Conservation (phyloP, 768 basidiomycete species). For the Suillus ampliporus region DNA sequence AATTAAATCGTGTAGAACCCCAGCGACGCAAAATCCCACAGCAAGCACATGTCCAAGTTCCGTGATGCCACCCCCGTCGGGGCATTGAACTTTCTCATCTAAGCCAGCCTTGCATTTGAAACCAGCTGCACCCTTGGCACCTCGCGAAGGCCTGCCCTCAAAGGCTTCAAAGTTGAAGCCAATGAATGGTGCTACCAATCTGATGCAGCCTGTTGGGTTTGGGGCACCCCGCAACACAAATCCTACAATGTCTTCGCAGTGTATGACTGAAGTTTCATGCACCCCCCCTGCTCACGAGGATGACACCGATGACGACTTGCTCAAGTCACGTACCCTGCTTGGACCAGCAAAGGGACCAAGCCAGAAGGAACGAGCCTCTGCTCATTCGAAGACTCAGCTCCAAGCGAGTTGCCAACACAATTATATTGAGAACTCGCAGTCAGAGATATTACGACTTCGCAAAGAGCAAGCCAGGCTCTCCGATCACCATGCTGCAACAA, state of each 20-base stretch:
- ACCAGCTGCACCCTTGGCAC: not conserved
- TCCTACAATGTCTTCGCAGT: not conserved
- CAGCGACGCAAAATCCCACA: not conserved
- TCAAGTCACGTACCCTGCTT: not conserved
- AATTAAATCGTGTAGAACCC: not conserved
- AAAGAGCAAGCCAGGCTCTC: too few relatives aligned
- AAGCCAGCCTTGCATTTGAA: not conserved
- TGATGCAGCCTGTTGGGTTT: not conserved
- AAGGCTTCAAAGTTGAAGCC: not conserved
- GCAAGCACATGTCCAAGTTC: not conserved
- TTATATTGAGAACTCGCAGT: too few relatives aligned
- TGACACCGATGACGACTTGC: not conserved
- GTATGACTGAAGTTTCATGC: not conserved
- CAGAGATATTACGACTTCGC: too few relatives aligned
- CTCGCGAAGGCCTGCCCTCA: not conserved
- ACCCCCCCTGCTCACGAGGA: not conserved
- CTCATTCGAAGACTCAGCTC: not conserved
- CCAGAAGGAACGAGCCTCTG: not conserved
- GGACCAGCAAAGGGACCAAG: not conserved
- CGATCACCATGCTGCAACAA: too few relatives aligned
- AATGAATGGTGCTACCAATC: not conserved
- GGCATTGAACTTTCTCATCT: not conserved
- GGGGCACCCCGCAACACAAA: not conserved
- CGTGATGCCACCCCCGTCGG: not conserved
- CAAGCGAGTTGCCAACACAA: not conserved